A percentile compares a stretch with the other conserved stretches of the same genome.
Evolutionary conservation across 768 basidiomycete genomes (phyloP).

Genomic region (Termitomyces sp.): DNA sequence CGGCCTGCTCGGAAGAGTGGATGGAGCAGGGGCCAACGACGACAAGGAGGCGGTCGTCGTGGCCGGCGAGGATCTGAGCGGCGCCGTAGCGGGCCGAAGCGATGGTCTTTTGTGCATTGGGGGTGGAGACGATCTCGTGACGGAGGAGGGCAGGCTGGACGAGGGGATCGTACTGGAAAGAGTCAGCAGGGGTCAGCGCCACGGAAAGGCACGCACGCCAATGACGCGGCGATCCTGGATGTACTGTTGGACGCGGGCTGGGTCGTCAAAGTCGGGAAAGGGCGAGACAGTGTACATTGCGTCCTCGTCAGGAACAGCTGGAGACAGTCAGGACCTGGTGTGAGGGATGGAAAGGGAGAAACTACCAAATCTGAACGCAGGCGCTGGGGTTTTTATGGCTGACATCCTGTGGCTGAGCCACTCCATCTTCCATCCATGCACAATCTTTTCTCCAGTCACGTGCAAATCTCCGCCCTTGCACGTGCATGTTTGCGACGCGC

Average conservation of each 20-base stretch:
- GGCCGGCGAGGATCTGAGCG: slow-evolving; percentile 75
- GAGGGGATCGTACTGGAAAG: slow-evolving; percentile 83
- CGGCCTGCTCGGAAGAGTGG: slow-evolving; percentile 80
- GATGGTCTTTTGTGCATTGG: slow-evolving; percentile 67
- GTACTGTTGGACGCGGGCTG: slow-evolving; percentile 58
- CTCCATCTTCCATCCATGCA: neutral
- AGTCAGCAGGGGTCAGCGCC: slow-evolving; percentile 12
- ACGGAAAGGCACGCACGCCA: slow-evolving; percentile 45
- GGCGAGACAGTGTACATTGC: slow-evolving; percentile 56
- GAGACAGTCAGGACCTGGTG: slow-evolving; percentile 13
- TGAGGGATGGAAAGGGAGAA: slow-evolving; percentile 13
- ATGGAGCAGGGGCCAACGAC: slow-evolving; percentile 96
- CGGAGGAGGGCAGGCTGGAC: slow-evolving; percentile 88
- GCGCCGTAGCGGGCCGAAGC: slow-evolving; percentile 73
- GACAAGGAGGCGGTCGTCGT: slow-evolving; percentile 83
- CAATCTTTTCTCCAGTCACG: slow-evolving; percentile 1
- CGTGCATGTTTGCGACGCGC: too few species aligned
- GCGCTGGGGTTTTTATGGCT: slow-evolving; percentile 15
- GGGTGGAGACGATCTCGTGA: slow-evolving; percentile 73
- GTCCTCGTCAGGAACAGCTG: slow-evolving; percentile 34
- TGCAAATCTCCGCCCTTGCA: too few species aligned
- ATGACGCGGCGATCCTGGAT: slow-evolving; percentile 79
- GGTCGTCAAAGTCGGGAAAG: slow-evolving; percentile 59
- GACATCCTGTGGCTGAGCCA: too few species aligned
- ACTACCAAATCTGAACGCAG: slow-evolving; percentile 31